phyloP scores from a whole-genome alignment of 73 alveolate genomes.

The Uronychia setigera region DNA sequence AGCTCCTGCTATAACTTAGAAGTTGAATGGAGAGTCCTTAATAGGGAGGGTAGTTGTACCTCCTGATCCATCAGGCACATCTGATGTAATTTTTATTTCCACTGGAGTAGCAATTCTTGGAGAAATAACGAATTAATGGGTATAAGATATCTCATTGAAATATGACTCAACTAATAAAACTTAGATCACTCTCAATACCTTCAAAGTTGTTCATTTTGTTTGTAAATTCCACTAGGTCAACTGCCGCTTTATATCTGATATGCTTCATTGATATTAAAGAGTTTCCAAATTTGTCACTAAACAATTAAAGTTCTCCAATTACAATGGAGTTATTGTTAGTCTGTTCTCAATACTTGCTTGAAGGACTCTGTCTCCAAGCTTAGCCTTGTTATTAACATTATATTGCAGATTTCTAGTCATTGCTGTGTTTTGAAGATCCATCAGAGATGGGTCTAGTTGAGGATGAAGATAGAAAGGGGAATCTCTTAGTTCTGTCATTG shows the following conservation, averaged over 20 bases:
- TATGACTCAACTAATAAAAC: not conserved
- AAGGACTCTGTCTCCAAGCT: not conserved
- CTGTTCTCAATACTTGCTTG: not conserved
- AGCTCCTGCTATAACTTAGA: not conserved
- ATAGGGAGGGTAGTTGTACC: no score
- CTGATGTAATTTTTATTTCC: not conserved
- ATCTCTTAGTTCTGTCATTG: constrained; percentile 36
- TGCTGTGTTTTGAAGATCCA: constrained; percentile 19
- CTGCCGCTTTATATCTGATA: not conserved
- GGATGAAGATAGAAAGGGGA: constrained; percentile 29
- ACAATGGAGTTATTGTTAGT: not conserved
- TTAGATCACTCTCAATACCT: not conserved
- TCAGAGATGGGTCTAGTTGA: constrained; percentile 3
- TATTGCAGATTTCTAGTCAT: not conserved
- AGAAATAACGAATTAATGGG: not conserved
- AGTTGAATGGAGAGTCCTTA: not conserved
- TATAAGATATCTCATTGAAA: not conserved
- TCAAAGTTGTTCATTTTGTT: not conserved
- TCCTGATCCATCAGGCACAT: not conserved
- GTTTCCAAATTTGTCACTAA: not conserved
- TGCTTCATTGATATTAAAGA: not conserved
- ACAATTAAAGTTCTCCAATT: not conserved
- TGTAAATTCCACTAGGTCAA: not conserved
- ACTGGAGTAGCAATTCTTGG: not conserved
- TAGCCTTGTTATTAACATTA: not conserved